Evolutionary conservation across 73 alveolate genomes (phyloP).

Genomic region (Effrenium voratum): DNA sequence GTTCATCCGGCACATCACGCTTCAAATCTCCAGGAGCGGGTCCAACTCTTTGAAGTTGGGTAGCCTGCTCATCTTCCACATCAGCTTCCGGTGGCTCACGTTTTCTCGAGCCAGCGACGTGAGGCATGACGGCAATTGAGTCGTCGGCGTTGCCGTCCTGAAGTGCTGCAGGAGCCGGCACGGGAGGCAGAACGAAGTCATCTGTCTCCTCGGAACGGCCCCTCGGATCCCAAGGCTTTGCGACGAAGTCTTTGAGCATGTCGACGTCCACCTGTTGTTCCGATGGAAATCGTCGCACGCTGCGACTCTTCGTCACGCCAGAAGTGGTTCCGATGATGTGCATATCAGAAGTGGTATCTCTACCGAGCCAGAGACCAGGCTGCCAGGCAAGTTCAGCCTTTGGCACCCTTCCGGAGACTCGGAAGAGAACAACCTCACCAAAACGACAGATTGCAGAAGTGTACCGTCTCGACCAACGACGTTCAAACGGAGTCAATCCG

Average conservation of each 20-base stretch:
- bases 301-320: slow-evolving; percentile 2
- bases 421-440: neutral
- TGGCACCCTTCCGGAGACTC: slow-evolving; percentile 8
- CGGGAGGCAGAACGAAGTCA: neutral
- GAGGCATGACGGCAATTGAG: too few relatives aligned
- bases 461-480: slow-evolving; percentile 10
- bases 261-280: neutral
- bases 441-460: slow-evolving; percentile 7
- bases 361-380: neutral
- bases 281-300: slow-evolving; percentile 17
- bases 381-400: slow-evolving; percentile 26
- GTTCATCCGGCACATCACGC: neutral
- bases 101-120: too few relatives aligned
- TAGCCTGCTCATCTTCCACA: neutral
- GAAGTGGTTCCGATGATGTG: neutral
- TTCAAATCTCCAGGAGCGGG: neutral
- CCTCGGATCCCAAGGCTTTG: slow-evolving; percentile 9
- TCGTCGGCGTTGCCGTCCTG: too few relatives aligned
- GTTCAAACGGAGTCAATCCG: slow-evolving; percentile 10
- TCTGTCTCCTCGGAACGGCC: slow-evolving; percentile 26
- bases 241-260: neutral
- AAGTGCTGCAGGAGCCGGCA: neutral
- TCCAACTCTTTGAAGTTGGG: neutral
- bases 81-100: too few relatives aligned
- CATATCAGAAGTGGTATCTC: slow-evolving; percentile 1